Base-by-base conservation (phyloP, 352 stramenopile species). In the Blastocystis sp. region DNA sequence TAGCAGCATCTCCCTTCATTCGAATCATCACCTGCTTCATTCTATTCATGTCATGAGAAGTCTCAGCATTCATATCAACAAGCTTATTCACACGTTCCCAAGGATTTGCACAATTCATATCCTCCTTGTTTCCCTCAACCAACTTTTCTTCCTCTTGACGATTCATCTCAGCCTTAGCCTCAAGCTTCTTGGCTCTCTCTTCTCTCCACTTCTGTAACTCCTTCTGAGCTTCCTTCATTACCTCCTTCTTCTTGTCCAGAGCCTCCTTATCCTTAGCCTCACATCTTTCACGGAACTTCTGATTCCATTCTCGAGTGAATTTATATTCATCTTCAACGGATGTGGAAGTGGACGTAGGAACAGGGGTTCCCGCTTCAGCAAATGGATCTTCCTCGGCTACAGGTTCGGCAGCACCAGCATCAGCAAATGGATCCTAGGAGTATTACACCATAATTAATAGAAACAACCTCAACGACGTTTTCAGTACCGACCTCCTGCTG, bases 21-120 rank as follows among this genome's bases (percentile, higher is more conserved):
- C 89, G 54, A 69, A 90, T 90, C 60, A 90, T 82, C 22, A 90
- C 68, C 27, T 90, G 87, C 48, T 90, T 81, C 89, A 90, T 90
- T 17, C 89, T 40, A 42, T 30, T 77, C 24, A 80, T 68, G 57
- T 90, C 78, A 51, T 66, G 58, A 3, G 73, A 64, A 27, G 13
- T 80, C 33, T 69, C 62, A 42, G 42, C 69, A 48, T 76, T 90
- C 35, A 87, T 48, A 27, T 90, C 89, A 57, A 90, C 80, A 11
- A 90, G 56, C 80, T 90, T 90, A 27, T 33, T 62, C 64, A 90
- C 79, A 84, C 89, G 78, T 27, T 90, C 89, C 89, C 89, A 90
- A 48, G 68, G 57, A 60, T 90, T 90, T 30, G 78, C 44, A 35
- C 51, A 76, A 17, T 70, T 87, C 44, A 66, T 56, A 73, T 90